Evolutionary conservation across 768 basidiomycete species (phyloP).

Genomic region (Mycena galopus): DNA sequence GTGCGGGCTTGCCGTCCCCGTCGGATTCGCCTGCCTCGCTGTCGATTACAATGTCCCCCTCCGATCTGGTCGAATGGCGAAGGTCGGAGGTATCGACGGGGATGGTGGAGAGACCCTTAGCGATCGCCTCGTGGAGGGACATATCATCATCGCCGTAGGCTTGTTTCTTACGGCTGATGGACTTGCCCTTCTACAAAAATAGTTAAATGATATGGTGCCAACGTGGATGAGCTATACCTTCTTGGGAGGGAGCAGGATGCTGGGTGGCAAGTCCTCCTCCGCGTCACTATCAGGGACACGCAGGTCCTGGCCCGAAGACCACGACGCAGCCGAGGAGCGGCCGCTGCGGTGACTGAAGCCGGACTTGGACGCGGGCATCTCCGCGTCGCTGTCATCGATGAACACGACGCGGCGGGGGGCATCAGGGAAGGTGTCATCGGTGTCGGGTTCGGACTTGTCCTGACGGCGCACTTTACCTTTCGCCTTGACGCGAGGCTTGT

Average conservation of each 20-base stretch:
- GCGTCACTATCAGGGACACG: not conserved
- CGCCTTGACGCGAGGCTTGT: no score
- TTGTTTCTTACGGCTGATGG: not conserved
- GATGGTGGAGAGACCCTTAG: not conserved
- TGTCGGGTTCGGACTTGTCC: not conserved
- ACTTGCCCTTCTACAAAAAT: not conserved
- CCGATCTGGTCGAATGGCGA: not conserved
- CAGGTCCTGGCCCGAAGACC: not conserved
- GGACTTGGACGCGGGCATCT: not conserved
- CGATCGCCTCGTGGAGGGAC: not conserved
- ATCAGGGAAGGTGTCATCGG: not conserved
- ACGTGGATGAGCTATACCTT: not conserved
- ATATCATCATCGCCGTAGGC: not conserved
- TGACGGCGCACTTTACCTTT: not conserved
- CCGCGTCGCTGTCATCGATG: not conserved
- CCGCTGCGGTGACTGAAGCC: not conserved
- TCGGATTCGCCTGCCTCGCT: not conserved
- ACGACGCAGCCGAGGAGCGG: not conserved
- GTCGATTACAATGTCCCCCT: not conserved
- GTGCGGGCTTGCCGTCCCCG: not conserved
- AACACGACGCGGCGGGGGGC: not conserved
- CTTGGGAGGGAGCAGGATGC: not conserved
- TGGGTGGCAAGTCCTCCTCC: not conserved
- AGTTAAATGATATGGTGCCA: not conserved
- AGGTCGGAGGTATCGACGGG: not conserved